phyloP scores from a whole-genome alignment of 495 filamentous ascomycete species.

The Lentithecium fluviatile region DNA sequence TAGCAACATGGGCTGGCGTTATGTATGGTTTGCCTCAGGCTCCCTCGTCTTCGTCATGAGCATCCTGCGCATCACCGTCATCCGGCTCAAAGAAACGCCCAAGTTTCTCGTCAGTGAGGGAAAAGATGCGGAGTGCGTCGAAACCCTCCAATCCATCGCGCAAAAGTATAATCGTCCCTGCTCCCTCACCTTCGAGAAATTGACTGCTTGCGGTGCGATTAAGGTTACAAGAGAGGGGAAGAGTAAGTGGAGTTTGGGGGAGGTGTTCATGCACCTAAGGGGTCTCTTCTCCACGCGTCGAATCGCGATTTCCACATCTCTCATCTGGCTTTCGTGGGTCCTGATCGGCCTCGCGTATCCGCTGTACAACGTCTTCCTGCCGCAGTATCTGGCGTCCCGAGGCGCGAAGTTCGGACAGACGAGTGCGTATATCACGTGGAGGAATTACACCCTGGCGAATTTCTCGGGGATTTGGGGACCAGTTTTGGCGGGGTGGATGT shows the following conservation, averaged over 20 bases:
- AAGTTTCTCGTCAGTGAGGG: conserved; percentile 68
- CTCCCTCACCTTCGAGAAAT: conserved; percentile 60
- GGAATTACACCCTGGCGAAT: conserved; percentile 70
- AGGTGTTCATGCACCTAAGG: conserved; percentile 51
- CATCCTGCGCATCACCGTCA: conserved; percentile 63
- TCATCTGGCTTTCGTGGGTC: conserved; percentile 72
- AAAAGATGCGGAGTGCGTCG: conserved; percentile 60
- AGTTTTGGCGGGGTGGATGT: conserved; percentile 64
- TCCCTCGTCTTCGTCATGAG: conserved; percentile 66
- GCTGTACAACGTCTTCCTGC: conserved; percentile 50
- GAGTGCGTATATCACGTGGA: conserved; percentile 59
- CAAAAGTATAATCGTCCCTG: conserved; percentile 62
- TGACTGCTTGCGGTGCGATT: conserved; percentile 54
- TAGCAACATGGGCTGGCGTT: conserved; percentile 39
- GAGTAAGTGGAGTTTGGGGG: conserved; percentile 47
- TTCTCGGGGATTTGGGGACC: conserved; percentile 64
- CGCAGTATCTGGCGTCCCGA: conserved; percentile 49
- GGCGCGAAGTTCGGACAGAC: conserved; percentile 49
- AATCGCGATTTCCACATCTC: conserved; percentile 58
- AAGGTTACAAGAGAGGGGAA: conserved; percentile 38
- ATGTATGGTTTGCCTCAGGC: conserved; percentile 53
- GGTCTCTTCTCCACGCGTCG: conserved; percentile 63
- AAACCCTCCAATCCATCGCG: conserved; percentile 61
- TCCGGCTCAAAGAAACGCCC: conserved; percentile 68
- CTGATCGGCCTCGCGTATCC: conserved; percentile 69